Evolutionary conservation across 2,329 filamentous ascomycete genomes (phyloP), one percentile per base, ranked within the genome.

Genomic region (Diaporthe vaccinii): DNA sequence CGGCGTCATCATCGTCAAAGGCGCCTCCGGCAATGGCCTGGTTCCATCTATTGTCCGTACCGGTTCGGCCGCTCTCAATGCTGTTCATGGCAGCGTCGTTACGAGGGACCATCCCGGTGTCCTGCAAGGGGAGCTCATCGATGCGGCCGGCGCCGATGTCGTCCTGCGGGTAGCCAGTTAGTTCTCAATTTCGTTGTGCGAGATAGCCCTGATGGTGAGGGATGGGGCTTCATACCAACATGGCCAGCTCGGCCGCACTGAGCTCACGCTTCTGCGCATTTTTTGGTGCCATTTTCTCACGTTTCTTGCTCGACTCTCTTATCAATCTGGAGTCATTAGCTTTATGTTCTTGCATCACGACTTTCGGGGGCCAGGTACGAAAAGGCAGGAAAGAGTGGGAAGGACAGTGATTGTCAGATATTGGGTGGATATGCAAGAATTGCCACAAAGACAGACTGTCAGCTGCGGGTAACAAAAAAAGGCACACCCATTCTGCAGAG

Each of bases 1-100:
- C 75, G 8, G 81, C 80, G 58, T 84, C 83, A 1, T 79, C 79
- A 55, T 84, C 83, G 3, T 83, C 61, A 28, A 84, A 82, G 1
- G 59, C 73, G 0, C 79, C 80, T 2, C 65, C 51, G 0, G 74
- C 55, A 2, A 80, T 79, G 7, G 82, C 78, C n/a, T 62, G 41
- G 17, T 36, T 57, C 41, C 59, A 76, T 44, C 49, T 49, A 44
- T 68, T 77, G 17, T 69, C 20, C 4, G n/a, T 28, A 15, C 65
- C 49, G 9, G 65, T 69, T 31, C 65, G 34, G 17, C 65, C 31
- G 8, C 15, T 28, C n/a, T 69, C 65, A 4, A 69, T 17, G 22
- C 15, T 46, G 31, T 58, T 14, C 28, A 46, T 20, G 49, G 49
- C 39, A 15, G 51, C 34, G 12, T 57, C 74, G 10, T 8, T 9